A percentile compares a stretch with the other conserved stretches of the same genome.
phyloP scores from a whole-genome alignment of 108 stramenopile species.

The Pseudonitzschia multiseries region DNA sequence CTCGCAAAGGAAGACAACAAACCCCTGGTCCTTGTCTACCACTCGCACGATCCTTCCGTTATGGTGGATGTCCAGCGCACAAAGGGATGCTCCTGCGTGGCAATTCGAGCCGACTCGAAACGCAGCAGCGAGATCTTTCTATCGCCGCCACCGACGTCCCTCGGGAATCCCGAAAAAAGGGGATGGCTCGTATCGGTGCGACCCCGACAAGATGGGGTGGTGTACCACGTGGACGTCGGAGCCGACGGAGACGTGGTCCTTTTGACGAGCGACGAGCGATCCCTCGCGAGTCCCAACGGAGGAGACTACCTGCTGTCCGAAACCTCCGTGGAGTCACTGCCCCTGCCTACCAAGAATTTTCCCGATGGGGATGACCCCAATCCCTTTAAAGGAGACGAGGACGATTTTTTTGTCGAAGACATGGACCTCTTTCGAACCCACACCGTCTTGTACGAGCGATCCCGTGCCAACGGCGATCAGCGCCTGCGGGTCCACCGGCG shows the following conservation, averaged over 20 bases:
- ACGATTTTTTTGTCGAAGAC: constrained; percentile 29
- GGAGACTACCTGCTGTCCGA: constrained; percentile 26
- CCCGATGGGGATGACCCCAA: not conserved
- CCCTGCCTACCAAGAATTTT: not conserved
- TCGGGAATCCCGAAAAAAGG: no score
- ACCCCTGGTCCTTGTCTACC: constrained; percentile 19
- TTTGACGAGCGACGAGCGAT: constrained; percentile 14
- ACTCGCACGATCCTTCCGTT: constrained; percentile 31
- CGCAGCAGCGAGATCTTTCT: constrained; percentile 42
- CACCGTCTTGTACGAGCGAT: constrained; percentile 38
- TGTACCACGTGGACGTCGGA: constrained; percentile 48
- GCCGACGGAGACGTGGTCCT: constrained; percentile 36
- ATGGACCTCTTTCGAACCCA: constrained; percentile 50
- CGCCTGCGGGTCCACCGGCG: constrained; percentile 28
- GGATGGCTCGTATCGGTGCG: constrained; percentile 18
- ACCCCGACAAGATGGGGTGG: constrained; percentile 31
- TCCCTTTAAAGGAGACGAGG: not conserved
- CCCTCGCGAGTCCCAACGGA: not conserved
- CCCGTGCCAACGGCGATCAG: constrained; percentile 25
- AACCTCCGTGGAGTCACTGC: constrained; percentile 20
- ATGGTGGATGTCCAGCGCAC: constrained; percentile 51
- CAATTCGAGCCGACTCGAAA: constrained; percentile 43
- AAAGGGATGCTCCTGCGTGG: constrained; percentile 47
- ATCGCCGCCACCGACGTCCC: not conserved
- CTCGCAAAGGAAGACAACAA: not conserved